phyloP scores from a whole-genome alignment of 2,329 filamentous ascomycete species.

The Zasmidium cellare region DNA sequence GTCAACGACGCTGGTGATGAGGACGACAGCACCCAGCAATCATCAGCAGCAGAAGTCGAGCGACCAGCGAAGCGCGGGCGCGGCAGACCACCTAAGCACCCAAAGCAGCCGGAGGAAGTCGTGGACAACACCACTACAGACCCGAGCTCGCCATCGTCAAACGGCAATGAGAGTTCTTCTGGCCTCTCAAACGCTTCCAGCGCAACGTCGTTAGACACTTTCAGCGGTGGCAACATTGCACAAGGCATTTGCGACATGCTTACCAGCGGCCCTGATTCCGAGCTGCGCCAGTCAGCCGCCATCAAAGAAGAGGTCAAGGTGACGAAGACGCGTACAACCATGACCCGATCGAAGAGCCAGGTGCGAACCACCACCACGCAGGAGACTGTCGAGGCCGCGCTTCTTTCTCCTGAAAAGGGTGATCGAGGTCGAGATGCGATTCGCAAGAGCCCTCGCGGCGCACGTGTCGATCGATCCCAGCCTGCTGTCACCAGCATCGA shows the following conservation, averaged over 20 bases:
- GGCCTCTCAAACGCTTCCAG: constrained; percentile 28
- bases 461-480: constrained; percentile 11
- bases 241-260: constrained; percentile 33
- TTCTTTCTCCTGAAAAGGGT: constrained; percentile 13
- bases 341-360: constrained; percentile 3
- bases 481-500: constrained; percentile 31
- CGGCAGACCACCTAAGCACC: constrained; percentile 25
- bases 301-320: constrained; percentile 8
- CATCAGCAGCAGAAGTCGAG: neutral
- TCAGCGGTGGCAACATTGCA: constrained; percentile 29
- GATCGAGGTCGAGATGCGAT: constrained; percentile 5
- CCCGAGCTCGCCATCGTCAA: constrained; percentile 24
- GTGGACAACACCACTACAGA: constrained; percentile 5
- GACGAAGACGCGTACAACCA: constrained; percentile 8
- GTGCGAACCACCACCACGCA: constrained; percentile 2
- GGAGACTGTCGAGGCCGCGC: neutral
- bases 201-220: constrained; percentile 31
- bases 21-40: too few species aligned
- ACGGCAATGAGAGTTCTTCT: constrained; percentile 24
- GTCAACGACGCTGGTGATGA: too few species aligned
- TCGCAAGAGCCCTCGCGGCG: constrained; percentile 16
- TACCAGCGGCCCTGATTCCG: constrained; percentile 18
- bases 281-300: constrained; percentile 12
- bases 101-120: constrained; percentile 12
- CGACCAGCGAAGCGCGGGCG: constrained; percentile 20